Base-by-base conservation (phyloP, 495 filamentous ascomycete genomes). In the Penicillium nucicola region DNA sequence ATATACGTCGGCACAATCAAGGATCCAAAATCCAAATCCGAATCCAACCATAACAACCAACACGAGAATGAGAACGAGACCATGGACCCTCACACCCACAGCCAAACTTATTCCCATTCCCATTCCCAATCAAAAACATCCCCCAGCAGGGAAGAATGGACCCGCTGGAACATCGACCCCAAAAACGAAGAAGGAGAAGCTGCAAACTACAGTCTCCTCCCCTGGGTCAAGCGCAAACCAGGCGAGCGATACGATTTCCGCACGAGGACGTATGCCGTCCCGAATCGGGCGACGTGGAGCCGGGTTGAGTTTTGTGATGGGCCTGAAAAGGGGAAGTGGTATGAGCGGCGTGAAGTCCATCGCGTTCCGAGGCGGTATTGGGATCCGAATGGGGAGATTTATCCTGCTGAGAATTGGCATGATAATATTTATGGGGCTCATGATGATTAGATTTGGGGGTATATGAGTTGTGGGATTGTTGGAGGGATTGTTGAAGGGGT, bases 1-100 rank as follows among this genome's bases (percentile, higher is more conserved):
- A 72, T 78, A 1, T 76, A 66, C 35, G 52, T 77, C 19, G 68
- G 62, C 17, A 39, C 36, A n/a, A 59, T 62, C 31, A 17, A 41
- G 10, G 36, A 50, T 8, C 42, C 31, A 7, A 45, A 38, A 18
- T n/a, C 20, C 17, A 35, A 39, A n/a, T 36, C 31, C 3, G 44
- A 14, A 12, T 23, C 31, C 5, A 19, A 15, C 17, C 28, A n/a
- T n/a, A n/a, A n/a, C n/a, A n/a, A n/a, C 17, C 25, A 28, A 28
- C 4, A 23, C 20, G 20, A 22, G 20, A 2, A 28, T 5, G 25
- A 9, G 7, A 28, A 28, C 25, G 25, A 28, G 2, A 9, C 5
- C 25, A 28, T 8, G 6, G 25, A 28, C 25, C 2, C 25, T 8
- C 7, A 28, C 25, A 28, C 2, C 25, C 25, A 28, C 25, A 28